Evolutionary conservation across 164 flowering plant genomes (phyloP).

Genomic region (Taxillus chinensis): DNA sequence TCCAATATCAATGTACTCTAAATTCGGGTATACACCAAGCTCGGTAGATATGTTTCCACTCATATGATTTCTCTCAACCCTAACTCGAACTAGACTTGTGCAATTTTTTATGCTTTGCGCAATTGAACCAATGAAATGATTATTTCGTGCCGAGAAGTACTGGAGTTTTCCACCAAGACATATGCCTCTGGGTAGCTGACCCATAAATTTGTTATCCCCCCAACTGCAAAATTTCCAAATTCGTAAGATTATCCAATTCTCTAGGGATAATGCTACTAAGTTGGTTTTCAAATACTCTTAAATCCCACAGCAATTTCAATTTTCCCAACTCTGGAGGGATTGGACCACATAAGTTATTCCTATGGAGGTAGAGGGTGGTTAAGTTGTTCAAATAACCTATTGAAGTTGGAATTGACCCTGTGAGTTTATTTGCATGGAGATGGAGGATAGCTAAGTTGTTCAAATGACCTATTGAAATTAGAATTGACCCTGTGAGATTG

Average conservation of each 20-base stretch:
- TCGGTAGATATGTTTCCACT: neutral
- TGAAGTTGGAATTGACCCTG: neutral
- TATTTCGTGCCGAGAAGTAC: neutral
- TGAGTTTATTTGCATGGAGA: neutral
- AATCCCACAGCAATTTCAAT: neutral
- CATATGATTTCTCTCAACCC: neutral
- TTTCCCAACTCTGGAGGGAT: neutral
- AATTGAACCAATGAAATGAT: neutral
- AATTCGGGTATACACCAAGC: neutral
- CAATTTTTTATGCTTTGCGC: neutral
- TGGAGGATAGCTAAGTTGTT: neutral
- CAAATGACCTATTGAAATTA: too few relatives aligned
- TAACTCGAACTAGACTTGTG: neutral
- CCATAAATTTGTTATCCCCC: neutral
- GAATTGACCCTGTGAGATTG: too few relatives aligned
- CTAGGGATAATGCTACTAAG: neutral
- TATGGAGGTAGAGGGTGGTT: neutral
- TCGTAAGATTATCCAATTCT: neutral
- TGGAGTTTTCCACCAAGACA: too few relatives aligned
- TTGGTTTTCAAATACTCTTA: neutral
- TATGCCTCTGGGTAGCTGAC: neutral
- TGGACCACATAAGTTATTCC: neutral
- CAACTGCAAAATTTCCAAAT: neutral
- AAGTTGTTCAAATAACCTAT: neutral
- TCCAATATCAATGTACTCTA: neutral